Evolutionary conservation across 495 filamentous ascomycete species (phyloP).

Genomic region (Extremus antarcticus): DNA sequence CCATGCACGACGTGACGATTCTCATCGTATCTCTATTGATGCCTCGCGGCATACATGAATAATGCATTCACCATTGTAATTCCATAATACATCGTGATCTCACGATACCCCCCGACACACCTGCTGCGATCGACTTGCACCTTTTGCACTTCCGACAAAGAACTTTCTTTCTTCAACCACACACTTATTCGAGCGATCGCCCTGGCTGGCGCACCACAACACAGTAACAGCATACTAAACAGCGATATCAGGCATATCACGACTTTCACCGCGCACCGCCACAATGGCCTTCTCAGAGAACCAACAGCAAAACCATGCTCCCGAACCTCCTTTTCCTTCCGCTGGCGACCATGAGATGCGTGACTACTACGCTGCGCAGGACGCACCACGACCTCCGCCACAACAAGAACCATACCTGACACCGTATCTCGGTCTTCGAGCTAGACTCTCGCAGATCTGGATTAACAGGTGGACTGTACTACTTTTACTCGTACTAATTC

Average conservation of each 20-base stretch:
- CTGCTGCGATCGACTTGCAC: neutral
- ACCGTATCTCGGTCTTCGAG: slow-evolving; percentile 82
- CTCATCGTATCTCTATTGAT: slow-evolving; percentile 2
- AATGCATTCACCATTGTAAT: slow-evolving; percentile 8
- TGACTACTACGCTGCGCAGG: slow-evolving; percentile 39
- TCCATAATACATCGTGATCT: neutral
- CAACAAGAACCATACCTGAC: slow-evolving; percentile 55
- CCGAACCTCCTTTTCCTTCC: slow-evolving; percentile 41
- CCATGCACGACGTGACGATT: slow-evolving; percentile 13
- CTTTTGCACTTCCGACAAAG: neutral
- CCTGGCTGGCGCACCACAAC: slow-evolving; percentile 1
- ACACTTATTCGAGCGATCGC: neutral
- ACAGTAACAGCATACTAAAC: slow-evolving; percentile 3
- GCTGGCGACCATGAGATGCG: slow-evolving; percentile 46
- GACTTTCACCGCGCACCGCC: slow-evolving; percentile 21
- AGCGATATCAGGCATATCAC: slow-evolving; percentile 15
- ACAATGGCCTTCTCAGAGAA: slow-evolving; percentile 34
- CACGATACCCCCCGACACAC: neutral
- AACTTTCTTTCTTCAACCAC: neutral
- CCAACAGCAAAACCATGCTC: slow-evolving; percentile 36
- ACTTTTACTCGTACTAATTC: slow-evolving; percentile 68
- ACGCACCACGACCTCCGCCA: slow-evolving; percentile 37
- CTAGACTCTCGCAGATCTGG: slow-evolving; percentile 73
- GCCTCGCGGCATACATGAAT: neutral
- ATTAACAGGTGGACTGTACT: slow-evolving; percentile 96